Percentiles rank a stretch among this genome's conserved stretches.
phyloP scores from a whole-genome alignment of 257 asterid genomes.

The Fraxinus cuspidata region DNA sequence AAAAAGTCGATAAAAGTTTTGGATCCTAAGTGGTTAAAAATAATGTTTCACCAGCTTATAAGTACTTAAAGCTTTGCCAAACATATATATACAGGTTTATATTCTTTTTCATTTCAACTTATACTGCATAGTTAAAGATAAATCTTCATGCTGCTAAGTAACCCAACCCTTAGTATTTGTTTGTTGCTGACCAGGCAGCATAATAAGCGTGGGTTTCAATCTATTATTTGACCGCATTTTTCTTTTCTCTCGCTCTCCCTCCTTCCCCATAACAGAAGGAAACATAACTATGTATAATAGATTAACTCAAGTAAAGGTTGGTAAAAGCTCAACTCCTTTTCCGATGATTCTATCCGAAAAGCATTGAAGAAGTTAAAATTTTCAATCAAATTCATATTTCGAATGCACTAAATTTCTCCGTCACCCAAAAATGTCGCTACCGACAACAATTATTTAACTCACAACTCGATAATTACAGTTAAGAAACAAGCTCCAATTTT shows the following conservation, averaged over 20 bases:
- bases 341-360: neutral
- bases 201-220: too few relatives aligned
- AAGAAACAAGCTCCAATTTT: slow-evolving; percentile 1
- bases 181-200: neutral
- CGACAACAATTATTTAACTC: neutral
- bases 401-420: neutral
- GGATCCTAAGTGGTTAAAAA: too few relatives aligned
- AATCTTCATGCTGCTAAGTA: neutral
- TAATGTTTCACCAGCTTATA: too few relatives aligned
- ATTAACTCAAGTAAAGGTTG: neutral
- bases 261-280: neutral
- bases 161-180: neutral
- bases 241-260: neutral
- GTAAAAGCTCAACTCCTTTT: neutral
- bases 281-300: neutral
- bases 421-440: neutral
- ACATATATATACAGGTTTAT: neutral
- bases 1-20: too few relatives aligned
- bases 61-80: too few relatives aligned
- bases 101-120: neutral
- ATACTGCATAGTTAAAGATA: neutral
- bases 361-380: neutral
- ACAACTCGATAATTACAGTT: neutral
- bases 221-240: too few relatives aligned
- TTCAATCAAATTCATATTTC: neutral